Evolutionary conservation across 768 basidiomycete genomes (phyloP), one percentile per base, ranked within the genome.

Genomic region (Astraeus odoratus): DNA sequence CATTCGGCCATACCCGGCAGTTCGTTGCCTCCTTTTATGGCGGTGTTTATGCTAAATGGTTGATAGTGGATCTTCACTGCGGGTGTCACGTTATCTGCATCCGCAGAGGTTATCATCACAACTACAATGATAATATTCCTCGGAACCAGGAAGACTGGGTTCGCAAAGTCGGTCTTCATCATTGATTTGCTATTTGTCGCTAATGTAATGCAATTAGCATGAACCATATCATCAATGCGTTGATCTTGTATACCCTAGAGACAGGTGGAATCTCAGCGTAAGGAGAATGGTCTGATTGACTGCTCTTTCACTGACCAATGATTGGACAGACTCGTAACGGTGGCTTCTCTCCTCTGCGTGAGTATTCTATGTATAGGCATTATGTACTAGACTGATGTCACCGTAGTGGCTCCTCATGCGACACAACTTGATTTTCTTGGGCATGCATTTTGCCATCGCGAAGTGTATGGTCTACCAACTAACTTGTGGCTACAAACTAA

Each of bases 221-320:
- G 59, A 73, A 74, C 42, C 66, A 69, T 25, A 53, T 78, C 27
- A 64, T 79, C 36, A 76, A 78, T 46, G 58, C 63, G 0, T 52
- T 78, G 50, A 73, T 78, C 41, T 49, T 75, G 1, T 78, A 78
- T 46, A 71, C 75, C 0, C 64, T 79, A 25, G 77, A 79, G 51
- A 76, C 71, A 13, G 77, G 77, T 31, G 57, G 69, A 3, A 35
- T 78, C 16, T 78, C 77, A 20, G 69, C 68, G 71, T 69, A 45
- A 51, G 44, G 23, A 6, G 1, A 26, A 29, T n/a, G n/a, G n/a
- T n/a, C n/a, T n/a, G n/a, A n/a, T n/a, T n/a, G n/a, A n/a, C n/a
- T n/a, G n/a, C 15, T 2, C 7, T 1, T 15, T 12, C 0, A 5
- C 3, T 2, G 9, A 53, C 18, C 2, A 20, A 3, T 25, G 2